Conservation (phyloP, 108 stramenopile genomes). For the Cylindrotheca fusiformis region DNA sequence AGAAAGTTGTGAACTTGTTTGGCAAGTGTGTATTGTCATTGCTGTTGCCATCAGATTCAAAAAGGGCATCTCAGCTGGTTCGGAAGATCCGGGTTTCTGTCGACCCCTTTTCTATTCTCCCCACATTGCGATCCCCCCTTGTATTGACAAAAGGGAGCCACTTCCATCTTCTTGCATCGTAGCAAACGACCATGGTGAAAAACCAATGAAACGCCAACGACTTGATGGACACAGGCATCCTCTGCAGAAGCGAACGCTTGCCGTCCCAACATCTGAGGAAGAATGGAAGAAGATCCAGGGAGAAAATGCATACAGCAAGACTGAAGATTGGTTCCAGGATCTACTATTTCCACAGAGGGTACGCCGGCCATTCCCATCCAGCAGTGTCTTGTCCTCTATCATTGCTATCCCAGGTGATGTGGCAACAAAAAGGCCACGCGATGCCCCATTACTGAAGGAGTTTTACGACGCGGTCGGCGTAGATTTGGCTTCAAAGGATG, state of each 20-base stretch:
- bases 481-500: neutral
- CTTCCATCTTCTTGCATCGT: no score
- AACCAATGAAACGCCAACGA: neutral
- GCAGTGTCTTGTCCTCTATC: conserved; percentile 8
- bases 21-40: no score
- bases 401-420: neutral
- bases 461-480: conserved; percentile 20
- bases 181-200: no score
- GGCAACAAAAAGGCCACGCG: neutral
- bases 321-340: neutral
- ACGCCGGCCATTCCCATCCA: conserved; percentile 20
- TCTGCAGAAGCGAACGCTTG: neutral
- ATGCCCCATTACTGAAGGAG: conserved; percentile 6
- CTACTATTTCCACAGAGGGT: neutral
- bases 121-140: no score
- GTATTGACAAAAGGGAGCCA: no score
- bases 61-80: no score
- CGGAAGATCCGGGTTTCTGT: no score
- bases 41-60: no score
- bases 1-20: no score
- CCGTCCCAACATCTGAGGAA: neutral
- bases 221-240: neutral
- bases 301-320: neutral
- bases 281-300: neutral
- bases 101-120: no score